Conservation (phyloP, 1,139 yeast genomes). For the Keqinozyma sinolaborantium region DNA sequence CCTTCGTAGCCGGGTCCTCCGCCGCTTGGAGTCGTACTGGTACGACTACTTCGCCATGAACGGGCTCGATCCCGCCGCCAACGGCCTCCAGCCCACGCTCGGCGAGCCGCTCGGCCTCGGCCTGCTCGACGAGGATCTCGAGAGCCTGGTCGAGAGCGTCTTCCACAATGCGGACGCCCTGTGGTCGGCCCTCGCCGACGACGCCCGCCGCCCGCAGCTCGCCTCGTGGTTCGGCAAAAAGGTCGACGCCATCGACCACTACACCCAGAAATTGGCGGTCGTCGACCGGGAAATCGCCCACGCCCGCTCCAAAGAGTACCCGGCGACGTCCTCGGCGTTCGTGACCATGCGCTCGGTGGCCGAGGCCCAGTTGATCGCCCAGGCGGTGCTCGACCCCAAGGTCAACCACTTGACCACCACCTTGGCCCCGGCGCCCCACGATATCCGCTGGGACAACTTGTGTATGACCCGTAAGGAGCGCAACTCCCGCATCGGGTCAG, state of each 20-base stretch:
- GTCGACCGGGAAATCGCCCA: slow-evolving; percentile 56
- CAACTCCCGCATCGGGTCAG: slow-evolving; percentile 53
- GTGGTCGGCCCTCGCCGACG: slow-evolving; percentile 27
- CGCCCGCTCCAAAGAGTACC: slow-evolving; percentile 59
- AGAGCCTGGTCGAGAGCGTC: slow-evolving; percentile 15
- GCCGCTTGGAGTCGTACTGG: slow-evolving; percentile 70
- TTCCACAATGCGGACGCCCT: slow-evolving; percentile 14
- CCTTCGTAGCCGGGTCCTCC: slow-evolving; percentile 50
- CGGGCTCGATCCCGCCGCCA: slow-evolving; percentile 25
- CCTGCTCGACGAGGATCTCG: slow-evolving; percentile 6
- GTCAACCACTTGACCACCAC: slow-evolving; percentile 69
- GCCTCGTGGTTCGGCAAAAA: slow-evolving; percentile 52
- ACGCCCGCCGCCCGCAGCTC: slow-evolving; percentile 45
- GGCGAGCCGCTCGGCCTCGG: slow-evolving; percentile 26
- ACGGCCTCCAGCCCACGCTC: slow-evolving; percentile 23
- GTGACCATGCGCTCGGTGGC: slow-evolving; percentile 84
- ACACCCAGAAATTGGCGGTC: slow-evolving; percentile 50
- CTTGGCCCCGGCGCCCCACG: slow-evolving; percentile 87
- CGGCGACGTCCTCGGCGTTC: slow-evolving; percentile 65
- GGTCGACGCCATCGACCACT: slow-evolving; percentile 65
- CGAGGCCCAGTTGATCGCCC: slow-evolving; percentile 87
- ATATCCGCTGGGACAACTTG: slow-evolving; percentile 76
- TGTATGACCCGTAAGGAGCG: slow-evolving; percentile 57
- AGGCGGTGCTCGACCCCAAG: slow-evolving; percentile 78
- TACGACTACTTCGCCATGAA: slow-evolving; percentile 58